Percentiles rank a stretch among this genome's conserved stretches.
Conservation (phyloP, 768 basidiomycete genomes). For the Dioszegia crocea region DNA sequence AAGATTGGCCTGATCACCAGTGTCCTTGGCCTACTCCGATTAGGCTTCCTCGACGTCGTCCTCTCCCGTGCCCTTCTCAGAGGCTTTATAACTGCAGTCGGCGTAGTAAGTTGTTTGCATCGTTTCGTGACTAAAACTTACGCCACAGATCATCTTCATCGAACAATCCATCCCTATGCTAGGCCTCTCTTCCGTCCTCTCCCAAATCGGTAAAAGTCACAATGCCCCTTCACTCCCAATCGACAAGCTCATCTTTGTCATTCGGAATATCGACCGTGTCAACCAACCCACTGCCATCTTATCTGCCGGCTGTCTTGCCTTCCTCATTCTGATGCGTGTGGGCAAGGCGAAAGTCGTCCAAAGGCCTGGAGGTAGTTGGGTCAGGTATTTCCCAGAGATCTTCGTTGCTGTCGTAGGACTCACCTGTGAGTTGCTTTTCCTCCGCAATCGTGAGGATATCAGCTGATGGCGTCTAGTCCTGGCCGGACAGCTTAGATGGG, state of each 20-base stretch:
- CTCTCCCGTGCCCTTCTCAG: constrained; percentile 80
- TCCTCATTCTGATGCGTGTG: constrained; percentile 61
- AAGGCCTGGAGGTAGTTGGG: constrained; percentile 56
- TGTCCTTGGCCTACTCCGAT: constrained; percentile 74
- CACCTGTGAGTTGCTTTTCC: constrained; percentile 59
- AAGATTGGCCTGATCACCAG: constrained; percentile 82
- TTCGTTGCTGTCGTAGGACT: constrained; percentile 77
- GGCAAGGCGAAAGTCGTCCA: constrained; percentile 55
- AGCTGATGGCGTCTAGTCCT: constrained; percentile 56
- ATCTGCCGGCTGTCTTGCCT: constrained; percentile 65
- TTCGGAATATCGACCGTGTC: constrained; percentile 54
- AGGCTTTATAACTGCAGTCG: constrained; percentile 78
- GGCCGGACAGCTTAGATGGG: constrained; percentile 68
- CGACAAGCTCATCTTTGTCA: constrained; percentile 72
- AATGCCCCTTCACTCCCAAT: constrained; percentile 60
- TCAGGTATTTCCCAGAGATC: constrained; percentile 84
- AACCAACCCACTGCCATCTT: constrained; percentile 69
- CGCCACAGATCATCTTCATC: constrained; percentile 64
- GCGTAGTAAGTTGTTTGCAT: constrained; percentile 24
- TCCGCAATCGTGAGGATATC: background rate
- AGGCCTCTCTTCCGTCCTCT: constrained; percentile 57
- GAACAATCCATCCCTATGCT: constrained; percentile 76
- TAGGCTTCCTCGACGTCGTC: constrained; percentile 91
- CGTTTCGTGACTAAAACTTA: background rate
- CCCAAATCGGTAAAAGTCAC: constrained; percentile 22